A percentile compares a stretch with the other conserved stretches of the same genome.
Conservation (phyloP, 192 early-diverging fungal genomes). For the Coemansia sp. region DNA sequence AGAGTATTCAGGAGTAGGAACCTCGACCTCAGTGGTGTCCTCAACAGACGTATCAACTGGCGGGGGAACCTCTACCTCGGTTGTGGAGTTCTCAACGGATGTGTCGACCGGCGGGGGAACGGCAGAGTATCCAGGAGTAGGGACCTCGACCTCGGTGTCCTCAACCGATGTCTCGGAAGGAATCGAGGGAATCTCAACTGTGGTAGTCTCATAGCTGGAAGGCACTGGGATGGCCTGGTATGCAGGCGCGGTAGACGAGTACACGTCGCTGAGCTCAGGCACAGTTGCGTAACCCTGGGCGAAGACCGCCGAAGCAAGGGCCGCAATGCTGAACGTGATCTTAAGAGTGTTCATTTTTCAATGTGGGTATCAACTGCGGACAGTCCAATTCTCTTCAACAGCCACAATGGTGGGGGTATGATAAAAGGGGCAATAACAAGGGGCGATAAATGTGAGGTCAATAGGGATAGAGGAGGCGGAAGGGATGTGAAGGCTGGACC, state of each 20-base stretch:
- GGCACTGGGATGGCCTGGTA: slow-evolving; percentile 16
- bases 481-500: slow-evolving; percentile 12
- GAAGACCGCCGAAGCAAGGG: slow-evolving; percentile 34
- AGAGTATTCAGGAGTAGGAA: too few relatives aligned
- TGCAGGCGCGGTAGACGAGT: slow-evolving; percentile 16
- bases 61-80: background rate
- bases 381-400: background rate
- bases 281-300: slow-evolving; percentile 16
- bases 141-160: background rate
- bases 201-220: background rate
- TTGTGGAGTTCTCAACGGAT: background rate
- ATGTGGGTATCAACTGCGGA: slow-evolving; percentile 8
- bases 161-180: too few relatives aligned
- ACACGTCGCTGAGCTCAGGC: slow-evolving; percentile 22
- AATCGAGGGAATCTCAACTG: background rate
- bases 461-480: slow-evolving; percentile 1
- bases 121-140: background rate
- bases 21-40: background rate
- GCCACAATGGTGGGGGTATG: background rate
- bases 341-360: slow-evolving; percentile 36
- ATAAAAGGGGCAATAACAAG: slow-evolving; percentile 5
- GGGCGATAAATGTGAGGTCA: background rate
- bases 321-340: slow-evolving; percentile 42
- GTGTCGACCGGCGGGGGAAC: background rate
- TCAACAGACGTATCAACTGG: too few relatives aligned